Base-by-base conservation (phyloP, 345 rosid species). In the Angophora floribunda region DNA sequence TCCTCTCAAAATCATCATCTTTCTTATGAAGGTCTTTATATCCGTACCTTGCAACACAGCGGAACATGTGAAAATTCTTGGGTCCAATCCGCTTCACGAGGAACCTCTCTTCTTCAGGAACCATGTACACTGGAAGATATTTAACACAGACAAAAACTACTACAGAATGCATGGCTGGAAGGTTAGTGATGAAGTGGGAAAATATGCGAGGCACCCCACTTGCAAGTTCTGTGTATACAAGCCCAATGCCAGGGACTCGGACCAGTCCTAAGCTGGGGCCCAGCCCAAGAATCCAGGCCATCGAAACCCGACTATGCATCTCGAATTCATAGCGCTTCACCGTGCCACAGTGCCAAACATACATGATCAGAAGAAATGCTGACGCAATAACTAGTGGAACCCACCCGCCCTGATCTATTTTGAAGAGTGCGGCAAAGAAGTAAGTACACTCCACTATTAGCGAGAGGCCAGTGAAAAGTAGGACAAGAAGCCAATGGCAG, bases 201-300 rank as follows among this genome's bases (percentile, higher is more conserved):
- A 96, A 96, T 67, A 96, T 96, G 89, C 90, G 98, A 52, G 98
- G 98, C 47, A 96, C 97, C 32, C 98, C 98, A 24, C 97, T 95
- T 5, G 97, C 93, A 87, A 96, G 91, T 88, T 96, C 97, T 3
- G 98, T 94, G 94, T 96, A 95, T 88, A 96, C 97, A 22, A 96
- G 92, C n/a, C 98, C 98, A 7, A 93, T 91, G 65, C 97, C 98
- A 0, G 98, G 97, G 85, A 96, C 98, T 67, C 97, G 94, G n/a
- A 96, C 97, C n/a, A 96, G 95, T 78, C 98, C 97, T 32, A 96
- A 91, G 89, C 97, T 96, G 32, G 98, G 98, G 63, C 98, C 98
- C n/a, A 96, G 96, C 47, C 98, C 96, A 4, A 96, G 94, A 78
- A 96, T 92, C 98, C 98, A 96, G 17, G 97, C 95, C 97, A 96